Evolutionary conservation across 2,329 filamentous ascomycete species (phyloP).

Genomic region (Stachybotrys chlorohalonatus): DNA sequence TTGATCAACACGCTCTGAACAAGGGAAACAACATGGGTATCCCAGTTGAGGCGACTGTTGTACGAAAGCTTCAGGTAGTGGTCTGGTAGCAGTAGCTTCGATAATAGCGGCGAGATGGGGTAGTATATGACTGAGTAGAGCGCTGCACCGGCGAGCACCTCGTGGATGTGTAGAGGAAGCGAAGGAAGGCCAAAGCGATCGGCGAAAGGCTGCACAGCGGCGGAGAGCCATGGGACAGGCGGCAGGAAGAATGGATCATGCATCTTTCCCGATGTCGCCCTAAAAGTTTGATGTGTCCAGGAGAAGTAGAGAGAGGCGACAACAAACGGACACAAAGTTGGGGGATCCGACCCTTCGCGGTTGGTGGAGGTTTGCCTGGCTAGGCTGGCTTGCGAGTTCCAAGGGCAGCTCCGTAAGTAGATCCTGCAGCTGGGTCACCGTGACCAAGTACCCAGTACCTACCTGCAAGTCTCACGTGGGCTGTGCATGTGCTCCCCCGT

Average conservation of each 20-base stretch:
- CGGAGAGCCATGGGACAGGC: constrained; percentile 46
- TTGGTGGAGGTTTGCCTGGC: too few relatives aligned
- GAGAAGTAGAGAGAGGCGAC: too few relatives aligned
- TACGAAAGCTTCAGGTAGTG: constrained; percentile 56
- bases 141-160: constrained; percentile 56
- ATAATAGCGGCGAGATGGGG: constrained; percentile 59
- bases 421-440: too few relatives aligned
- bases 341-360: neutral
- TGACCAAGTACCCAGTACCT: neutral
- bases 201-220: constrained; percentile 54
- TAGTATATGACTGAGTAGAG: constrained; percentile 62
- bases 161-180: constrained; percentile 69
- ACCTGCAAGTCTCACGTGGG: neutral
- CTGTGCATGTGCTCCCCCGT: neutral
- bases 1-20: constrained; percentile 69
- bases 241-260: constrained; percentile 63
- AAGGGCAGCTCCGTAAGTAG: too few relatives aligned
- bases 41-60: constrained; percentile 66
- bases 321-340: too few relatives aligned
- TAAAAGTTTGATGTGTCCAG: neutral
- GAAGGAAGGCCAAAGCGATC: constrained; percentile 52
- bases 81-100: constrained; percentile 49
- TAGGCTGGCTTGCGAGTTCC: too few relatives aligned
- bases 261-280: constrained; percentile 35
- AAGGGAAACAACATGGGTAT: constrained; percentile 79